Conservation (phyloP, 2,329 filamentous ascomycete species). For the Beauveria bassiana region DNA sequence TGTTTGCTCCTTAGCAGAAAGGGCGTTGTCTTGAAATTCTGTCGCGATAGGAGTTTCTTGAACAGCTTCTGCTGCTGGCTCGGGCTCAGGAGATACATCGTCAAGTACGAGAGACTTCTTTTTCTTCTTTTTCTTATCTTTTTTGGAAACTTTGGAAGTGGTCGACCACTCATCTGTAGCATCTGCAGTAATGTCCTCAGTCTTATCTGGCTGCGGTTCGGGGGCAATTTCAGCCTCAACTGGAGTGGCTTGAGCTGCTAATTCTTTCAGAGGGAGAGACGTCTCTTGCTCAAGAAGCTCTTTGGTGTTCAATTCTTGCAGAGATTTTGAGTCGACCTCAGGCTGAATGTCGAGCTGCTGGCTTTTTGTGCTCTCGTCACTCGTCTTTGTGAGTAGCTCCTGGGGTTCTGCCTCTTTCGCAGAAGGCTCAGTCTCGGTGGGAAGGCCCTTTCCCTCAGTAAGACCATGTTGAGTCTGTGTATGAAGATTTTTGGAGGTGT, state of each 20-base stretch:
- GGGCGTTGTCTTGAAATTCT: neutral
- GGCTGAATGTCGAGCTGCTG: neutral
- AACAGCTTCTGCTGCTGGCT: neutral
- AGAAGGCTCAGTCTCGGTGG: slow-evolving; percentile 5
- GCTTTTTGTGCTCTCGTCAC: slow-evolving; percentile 14
- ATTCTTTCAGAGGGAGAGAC: neutral
- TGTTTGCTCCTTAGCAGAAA: neutral
- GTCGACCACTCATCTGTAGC: slow-evolving; percentile 11
- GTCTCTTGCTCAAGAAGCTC: neutral
- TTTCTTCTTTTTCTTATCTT: slow-evolving; percentile 19
- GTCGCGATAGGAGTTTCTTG: neutral
- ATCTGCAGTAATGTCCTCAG: neutral
- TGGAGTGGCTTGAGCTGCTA: neutral
- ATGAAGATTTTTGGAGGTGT: neutral
- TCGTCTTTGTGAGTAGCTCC: slow-evolving; percentile 13
- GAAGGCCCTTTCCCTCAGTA: neutral
- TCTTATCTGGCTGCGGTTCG: neutral
- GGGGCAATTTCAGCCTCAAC: neutral
- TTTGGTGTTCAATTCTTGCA: neutral
- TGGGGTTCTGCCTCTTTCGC: slow-evolving; percentile 13
- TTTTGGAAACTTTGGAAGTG: slow-evolving; percentile 15
- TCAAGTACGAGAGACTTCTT: slow-evolving; percentile 9
- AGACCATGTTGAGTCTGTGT: neutral
- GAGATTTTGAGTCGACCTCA: neutral
- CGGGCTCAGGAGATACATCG: slow-evolving; percentile 2